Conservation (phyloP, 768 basidiomycete species). For the Lactarius evosmus region DNA sequence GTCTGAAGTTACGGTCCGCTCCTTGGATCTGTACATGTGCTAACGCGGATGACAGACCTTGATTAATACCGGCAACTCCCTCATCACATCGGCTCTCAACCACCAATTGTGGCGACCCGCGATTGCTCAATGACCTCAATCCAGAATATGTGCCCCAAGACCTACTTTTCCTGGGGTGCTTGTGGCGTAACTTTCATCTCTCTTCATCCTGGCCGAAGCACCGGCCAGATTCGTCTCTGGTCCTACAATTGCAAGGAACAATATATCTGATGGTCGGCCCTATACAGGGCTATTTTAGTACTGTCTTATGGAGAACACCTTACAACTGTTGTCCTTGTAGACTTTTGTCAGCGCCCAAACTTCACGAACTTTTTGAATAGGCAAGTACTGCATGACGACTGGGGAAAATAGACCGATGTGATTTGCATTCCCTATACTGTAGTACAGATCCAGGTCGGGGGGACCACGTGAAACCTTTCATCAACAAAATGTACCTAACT, state of each 20-base stretch:
- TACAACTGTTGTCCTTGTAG: not conserved
- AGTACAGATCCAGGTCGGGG: not conserved
- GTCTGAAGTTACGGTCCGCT: slow-evolving; percentile 38
- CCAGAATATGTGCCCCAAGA: slow-evolving; percentile 41
- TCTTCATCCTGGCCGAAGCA: slow-evolving; percentile 49
- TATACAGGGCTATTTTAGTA: not conserved
- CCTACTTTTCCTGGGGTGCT: not conserved
- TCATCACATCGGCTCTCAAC: slow-evolving; percentile 47
- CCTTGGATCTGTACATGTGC: not conserved
- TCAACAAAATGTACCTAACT: too few species aligned
- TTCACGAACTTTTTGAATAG: not conserved
- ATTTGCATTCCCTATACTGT: not conserved
- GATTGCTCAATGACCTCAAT: slow-evolving; percentile 49
- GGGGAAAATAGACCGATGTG: not conserved
- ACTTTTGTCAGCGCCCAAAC: not conserved
- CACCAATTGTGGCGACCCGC: slow-evolving; percentile 55
- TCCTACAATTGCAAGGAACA: not conserved
- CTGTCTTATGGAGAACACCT: not conserved
- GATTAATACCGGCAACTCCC: slow-evolving; percentile 46
- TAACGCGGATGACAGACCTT: slow-evolving; percentile 36
- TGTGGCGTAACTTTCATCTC: not conserved
- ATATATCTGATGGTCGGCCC: not conserved
- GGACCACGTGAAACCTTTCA: not conserved
- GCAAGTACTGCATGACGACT: not conserved
- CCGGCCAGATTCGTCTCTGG: not conserved